Evolutionary conservation across 2,329 filamentous ascomycete genomes (phyloP), one percentile per base, ranked within the genome.

Genomic region (Pochonia chlamydosporia): DNA sequence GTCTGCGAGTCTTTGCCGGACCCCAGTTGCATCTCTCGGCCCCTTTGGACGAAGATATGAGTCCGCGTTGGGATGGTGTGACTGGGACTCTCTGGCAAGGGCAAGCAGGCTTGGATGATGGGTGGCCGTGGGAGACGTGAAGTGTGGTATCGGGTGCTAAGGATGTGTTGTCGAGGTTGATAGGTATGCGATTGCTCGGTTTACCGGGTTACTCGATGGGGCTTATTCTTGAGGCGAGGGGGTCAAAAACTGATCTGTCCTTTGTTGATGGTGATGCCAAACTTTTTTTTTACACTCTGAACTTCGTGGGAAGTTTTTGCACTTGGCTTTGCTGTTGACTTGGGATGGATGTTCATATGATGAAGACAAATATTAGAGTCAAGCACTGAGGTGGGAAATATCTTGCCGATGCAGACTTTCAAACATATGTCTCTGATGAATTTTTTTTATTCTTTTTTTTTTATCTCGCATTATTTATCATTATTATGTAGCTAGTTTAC

Each of bases 191-290:
- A 96, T 96, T 96, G 89, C 87, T 73, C 65, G 59, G 63, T 52
- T 57, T 64, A 58, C 72, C 67, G 71, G 78, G 88, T 96, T 95
- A 97, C 92, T 96, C 91, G 90, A 97, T 95, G 92, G 92, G 92
- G 92, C 92, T 96, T 90, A 97, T 96, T 96, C 89, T 96, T 87
- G 92, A 90, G 80, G 87, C 91, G 90, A 96, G 89, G 87, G 86
- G 87, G 72, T 70, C 46, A 51, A 44, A 52, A 56, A 46, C 35
- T 47, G 47, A 45, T 52, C 49, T n/a, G n/a, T 18, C 7, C 20
- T 7, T 43, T 42, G 24, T 39, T 44, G 48, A 45, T 37, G 40
- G 36, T 50, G 54, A 56, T 58, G 51, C 54, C 49, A 44, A 25
- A 31, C n/a, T 39, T 43, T 44, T 30, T 52, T 57, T 60, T 60